Conservation (phyloP, 257 asterid species). For the Gentiana macrophylla region DNA sequence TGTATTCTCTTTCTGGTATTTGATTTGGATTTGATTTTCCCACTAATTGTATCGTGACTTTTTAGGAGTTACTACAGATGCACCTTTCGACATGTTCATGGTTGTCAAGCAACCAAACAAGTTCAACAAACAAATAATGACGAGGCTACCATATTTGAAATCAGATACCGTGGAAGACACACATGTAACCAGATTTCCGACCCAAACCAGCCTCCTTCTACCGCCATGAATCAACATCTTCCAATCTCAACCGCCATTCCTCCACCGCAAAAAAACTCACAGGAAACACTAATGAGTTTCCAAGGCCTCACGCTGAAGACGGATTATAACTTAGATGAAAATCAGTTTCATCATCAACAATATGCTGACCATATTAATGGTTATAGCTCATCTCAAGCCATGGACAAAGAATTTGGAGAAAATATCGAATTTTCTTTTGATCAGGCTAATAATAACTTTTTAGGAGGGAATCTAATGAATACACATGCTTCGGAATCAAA, state of each 20-base stretch:
- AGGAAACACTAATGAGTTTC: conserved; percentile 20
- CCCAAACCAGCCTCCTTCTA: conserved; percentile 5
- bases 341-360: conserved; percentile 17
- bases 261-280: conserved; percentile 14
- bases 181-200: conserved; percentile 24
- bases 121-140: conserved; percentile 33
- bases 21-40: too few relatives aligned
- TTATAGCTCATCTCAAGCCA: conserved; percentile 4
- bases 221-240: conserved; percentile 15
- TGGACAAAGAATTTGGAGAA: conserved; percentile 9
- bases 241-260: conserved; percentile 8
- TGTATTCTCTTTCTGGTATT: too few relatives aligned
- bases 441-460: conserved; percentile 5
- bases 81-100: conserved; percentile 28
- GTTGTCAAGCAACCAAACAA: conserved; percentile 38
- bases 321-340: conserved; percentile 10
- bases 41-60: too few relatives aligned
- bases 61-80: conserved; percentile 44
- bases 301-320: conserved; percentile 29
- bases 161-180: conserved; percentile 32
- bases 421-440: conserved; percentile 18
- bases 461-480: conserved; percentile 14
- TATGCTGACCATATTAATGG: conserved; percentile 8
- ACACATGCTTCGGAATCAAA: conserved; percentile 12
- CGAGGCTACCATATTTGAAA: conserved; percentile 22